A percentile compares a stretch with the other conserved stretches of the same genome.
phyloP scores from a whole-genome alignment of 1,284 basidiomycete species.

The Hortiboletus rubellus region DNA sequence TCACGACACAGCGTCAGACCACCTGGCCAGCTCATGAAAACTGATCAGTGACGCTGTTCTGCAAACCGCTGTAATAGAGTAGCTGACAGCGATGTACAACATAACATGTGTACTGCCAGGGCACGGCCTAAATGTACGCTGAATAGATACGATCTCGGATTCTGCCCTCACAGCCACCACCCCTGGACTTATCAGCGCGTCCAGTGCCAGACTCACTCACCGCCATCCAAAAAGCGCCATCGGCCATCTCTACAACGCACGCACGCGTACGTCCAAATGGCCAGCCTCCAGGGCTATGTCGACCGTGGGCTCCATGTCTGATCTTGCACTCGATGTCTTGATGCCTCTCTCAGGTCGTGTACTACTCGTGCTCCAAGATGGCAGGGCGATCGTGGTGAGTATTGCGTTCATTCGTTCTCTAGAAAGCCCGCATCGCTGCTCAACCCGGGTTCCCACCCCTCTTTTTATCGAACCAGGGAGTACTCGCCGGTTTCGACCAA shows the following conservation, averaged over 20 bases:
- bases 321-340: constrained; percentile 7
- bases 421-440: no score
- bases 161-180: no score
- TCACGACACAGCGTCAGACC: background rate
- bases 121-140: no score
- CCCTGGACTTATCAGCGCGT: no score
- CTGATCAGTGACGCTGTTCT: no score
- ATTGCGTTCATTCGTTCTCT: background rate
- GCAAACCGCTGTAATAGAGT: no score
- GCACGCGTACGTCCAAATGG: constrained; percentile 48
- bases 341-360: constrained; percentile 56
- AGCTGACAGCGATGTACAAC: no score
- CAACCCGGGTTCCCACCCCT: background rate
- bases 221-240: background rate
- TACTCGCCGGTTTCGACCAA: constrained; percentile 88
- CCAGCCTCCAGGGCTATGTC: constrained; percentile 83
- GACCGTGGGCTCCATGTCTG: constrained; percentile 55
- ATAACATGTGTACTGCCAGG: no score
- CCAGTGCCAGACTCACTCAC: background rate
- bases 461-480: constrained; percentile 59
- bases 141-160: no score
- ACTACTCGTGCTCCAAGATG: constrained; percentile 88
- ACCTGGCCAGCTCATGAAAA: background rate
- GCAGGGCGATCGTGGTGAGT: constrained; percentile 77
- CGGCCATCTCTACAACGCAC: constrained; percentile 12